Base-by-base conservation (phyloP, 257 asterid genomes). In the Plantago major region DNA sequence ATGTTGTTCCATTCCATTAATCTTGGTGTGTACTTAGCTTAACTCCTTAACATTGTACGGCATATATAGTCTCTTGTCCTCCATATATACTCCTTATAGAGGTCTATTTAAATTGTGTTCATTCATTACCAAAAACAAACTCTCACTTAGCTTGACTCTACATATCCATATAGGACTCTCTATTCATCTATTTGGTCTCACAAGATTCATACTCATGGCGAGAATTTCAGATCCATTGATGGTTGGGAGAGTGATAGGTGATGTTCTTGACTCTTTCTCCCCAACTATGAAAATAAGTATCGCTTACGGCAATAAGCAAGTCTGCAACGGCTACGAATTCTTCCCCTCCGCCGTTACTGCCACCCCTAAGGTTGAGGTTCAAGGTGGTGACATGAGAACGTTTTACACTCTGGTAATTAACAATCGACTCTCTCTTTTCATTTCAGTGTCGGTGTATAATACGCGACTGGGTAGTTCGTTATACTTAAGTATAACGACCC, bases 201-300 rank as follows among this genome's bases (percentile, higher is more conserved):
- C n/a, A n/a, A n/a, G n/a, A n/a, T n/a, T n/a, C n/a, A n/a, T n/a
- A n/a, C n/a, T n/a, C n/a, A 81, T 78, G 85, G 87, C 78, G 53
- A 74, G 78, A 67, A 65, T 56, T 18, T 10, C 74, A 9, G 93
- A 90, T 12, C 88, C 97, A 1, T 82, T 90, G 14, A 70, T 77
- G 13, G 74, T 90, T 14, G 93, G 96, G 11, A 76, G 92, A 77
- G 97, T 90, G 73, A 66, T 87, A 11, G 96, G 97, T 8, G 97
- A 90, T 71, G 95, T 87, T 17, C 73, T 90, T 0, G 87, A 90
- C 30, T 43, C 62, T 30, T 90, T 87, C 83, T 74, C 44, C 44
- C 78, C 90, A 11, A 69, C 72, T 1, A 51, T 75, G 1, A 75
- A 73, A 37, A 80, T 84, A 81, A 45, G 62, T 1, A 82, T 85